Base-by-base conservation (phyloP, 768 basidiomycete species). In the Phallus indusiatus region DNA sequence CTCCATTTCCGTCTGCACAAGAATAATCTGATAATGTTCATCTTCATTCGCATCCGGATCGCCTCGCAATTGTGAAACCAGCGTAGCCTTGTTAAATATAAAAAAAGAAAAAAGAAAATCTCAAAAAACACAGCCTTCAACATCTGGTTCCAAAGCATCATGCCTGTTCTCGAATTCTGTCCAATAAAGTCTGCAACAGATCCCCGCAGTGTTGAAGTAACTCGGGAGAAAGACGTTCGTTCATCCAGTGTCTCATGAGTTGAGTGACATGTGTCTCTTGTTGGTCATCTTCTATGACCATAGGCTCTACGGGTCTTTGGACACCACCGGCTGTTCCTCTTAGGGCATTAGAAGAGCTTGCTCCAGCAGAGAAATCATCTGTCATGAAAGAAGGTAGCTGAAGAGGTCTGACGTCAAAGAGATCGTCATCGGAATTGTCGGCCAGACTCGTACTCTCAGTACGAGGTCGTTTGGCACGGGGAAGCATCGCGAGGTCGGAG, bases 1-100 rank as follows among this genome's bases (percentile, higher is more conserved):
- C 68, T 97, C 94, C 64, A 95, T 82, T 71, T 97, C 94, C 0
- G 91, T 94, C 72, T 94, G 91, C 0, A 90, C 94, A 55, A 97
- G 85, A 77, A 92, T 86, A 35, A 95, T 89, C 64, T 91, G 78
- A 61, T 94, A 88, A 66, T 97, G 93, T 63, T 97, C 94, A 62
- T 95, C 92, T 66, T 95, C 92, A 1, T 87, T 90, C 1, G 90
- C 86, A 37, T 83, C 80, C 0, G 90, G 88, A 69, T 95, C 91
- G 22, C 82, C 82, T 4, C 89, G 80, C 33, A 96, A 72, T 8
- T 70, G 52, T 80, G 74, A 67, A 82, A 90, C 36, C 90, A 90
- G 59, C 81, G 88, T 84, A 60, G 86, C 84, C 92, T 95, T 66
- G 56, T 17, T 48, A 62, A 64, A 61, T 65, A 64, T 55, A 35